Evolutionary conservation across 2,329 filamentous ascomycete genomes (phyloP).

Genomic region (Hypoxylon rubiginosum): DNA sequence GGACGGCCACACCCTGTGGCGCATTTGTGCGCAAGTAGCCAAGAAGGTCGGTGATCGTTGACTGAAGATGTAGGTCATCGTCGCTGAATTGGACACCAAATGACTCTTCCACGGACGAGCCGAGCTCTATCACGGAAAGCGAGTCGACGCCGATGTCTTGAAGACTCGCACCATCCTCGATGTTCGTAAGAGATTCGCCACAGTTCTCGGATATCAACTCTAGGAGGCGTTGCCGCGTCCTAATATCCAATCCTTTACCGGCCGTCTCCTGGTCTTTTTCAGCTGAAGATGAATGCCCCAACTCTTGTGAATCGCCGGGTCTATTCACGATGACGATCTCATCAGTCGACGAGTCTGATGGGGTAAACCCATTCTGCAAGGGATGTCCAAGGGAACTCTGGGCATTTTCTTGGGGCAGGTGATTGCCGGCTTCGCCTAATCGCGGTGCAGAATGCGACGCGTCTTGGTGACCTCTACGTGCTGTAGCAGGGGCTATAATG

Average conservation of each 20-base stretch:
- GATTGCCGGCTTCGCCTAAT: neutral
- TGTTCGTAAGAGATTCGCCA: conserved; percentile 2
- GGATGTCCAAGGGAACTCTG: neutral
- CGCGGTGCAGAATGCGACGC: neutral
- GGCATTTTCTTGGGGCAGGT: neutral
- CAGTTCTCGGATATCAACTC: conserved; percentile 16
- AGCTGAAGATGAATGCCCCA: neutral
- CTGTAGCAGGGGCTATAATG: neutral
- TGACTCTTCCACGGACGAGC: conserved; percentile 10
- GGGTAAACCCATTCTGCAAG: neutral
- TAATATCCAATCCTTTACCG: neutral
- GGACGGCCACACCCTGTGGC: neutral
- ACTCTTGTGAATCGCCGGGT: conserved; percentile 1
- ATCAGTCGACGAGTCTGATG: neutral
- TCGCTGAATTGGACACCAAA: conserved; percentile 16
- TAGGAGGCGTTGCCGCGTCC: conserved; percentile 9
- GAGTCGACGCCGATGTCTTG: conserved; percentile 14
- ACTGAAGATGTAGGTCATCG: conserved; percentile 15
- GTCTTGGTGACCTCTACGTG: neutral
- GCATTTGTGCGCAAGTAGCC: conserved; percentile 5
- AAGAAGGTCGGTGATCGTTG: conserved; percentile 8
- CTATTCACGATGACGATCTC: conserved; percentile 10
- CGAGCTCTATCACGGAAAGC: conserved; percentile 15
- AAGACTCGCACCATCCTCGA: conserved; percentile 6
- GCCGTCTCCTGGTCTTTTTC: neutral